Conservation (phyloP, 169 alveolate species). For the Cryptosporidium baileyi region DNA sequence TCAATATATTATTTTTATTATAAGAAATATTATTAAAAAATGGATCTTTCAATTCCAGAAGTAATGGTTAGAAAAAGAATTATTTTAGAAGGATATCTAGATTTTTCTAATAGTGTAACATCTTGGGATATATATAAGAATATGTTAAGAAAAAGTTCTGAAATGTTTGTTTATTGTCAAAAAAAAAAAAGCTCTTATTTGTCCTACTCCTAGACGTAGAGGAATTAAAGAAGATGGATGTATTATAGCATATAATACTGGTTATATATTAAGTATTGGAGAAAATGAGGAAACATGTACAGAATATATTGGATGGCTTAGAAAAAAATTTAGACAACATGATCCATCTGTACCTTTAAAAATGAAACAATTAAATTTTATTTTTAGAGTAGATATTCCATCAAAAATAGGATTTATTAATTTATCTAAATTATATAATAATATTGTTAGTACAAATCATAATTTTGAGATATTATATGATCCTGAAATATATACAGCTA, state of each 20-base stretch:
- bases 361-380: slow-evolving; percentile 23
- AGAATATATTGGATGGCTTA: slow-evolving; percentile 47
- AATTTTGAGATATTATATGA: slow-evolving; percentile 23
- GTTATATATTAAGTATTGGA: slow-evolving; percentile 55
- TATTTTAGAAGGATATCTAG: slow-evolving; percentile 47
- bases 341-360: slow-evolving; percentile 37
- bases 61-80: slow-evolving; percentile 18
- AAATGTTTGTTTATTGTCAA: slow-evolving; percentile 62
- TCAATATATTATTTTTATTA: background rate
- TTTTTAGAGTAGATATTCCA: slow-evolving; percentile 45
- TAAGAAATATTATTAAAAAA: background rate
- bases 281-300: slow-evolving; percentile 63
- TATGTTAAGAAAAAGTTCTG: slow-evolving; percentile 63
- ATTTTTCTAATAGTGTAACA: slow-evolving; percentile 41
- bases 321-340: slow-evolving; percentile 64
- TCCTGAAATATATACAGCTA: slow-evolving; percentile 49
- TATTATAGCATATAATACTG: slow-evolving; percentile 55
- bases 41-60: slow-evolving; percentile 40
- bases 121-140: slow-evolving; percentile 55
- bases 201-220: slow-evolving; percentile 68
- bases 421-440: slow-evolving; percentile 35
- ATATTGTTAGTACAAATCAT: background rate
- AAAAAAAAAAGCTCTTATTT: slow-evolving; percentile 38
- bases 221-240: slow-evolving; percentile 70
- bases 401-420: slow-evolving; percentile 21